A percentile compares a stretch with the other conserved stretches of the same genome.
These are phyloP conservation scores for Phytophthora hybrid DNA, from an alignment of 352 stramenopile genomes.

Conservation along the genomic window DNA sequence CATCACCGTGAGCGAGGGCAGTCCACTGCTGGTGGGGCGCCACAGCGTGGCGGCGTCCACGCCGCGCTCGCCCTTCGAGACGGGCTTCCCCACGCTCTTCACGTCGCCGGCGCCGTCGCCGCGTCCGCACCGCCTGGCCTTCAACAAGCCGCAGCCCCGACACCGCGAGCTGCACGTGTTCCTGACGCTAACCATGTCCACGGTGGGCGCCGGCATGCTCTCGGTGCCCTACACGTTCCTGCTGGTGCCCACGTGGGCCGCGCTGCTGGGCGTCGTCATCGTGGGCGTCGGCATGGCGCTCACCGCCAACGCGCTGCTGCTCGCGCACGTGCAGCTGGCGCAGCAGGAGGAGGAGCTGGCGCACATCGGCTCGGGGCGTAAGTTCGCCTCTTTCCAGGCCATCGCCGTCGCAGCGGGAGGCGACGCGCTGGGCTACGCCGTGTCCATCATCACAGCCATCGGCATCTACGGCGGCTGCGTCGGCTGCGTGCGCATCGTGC, in stretches of 20 bases:
- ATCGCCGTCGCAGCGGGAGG: conserved; percentile 67
- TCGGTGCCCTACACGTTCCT: conserved; percentile 80
- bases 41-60: conserved; percentile 32
- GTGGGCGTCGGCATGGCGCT: conserved; percentile 67
- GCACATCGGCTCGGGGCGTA: conserved; percentile 59
- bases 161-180: conserved; percentile 73
- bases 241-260: conserved; percentile 51
- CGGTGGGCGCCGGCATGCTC: conserved; percentile 76
- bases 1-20: conserved; percentile 32
- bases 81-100: conserved; percentile 77
- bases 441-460: conserved; percentile 71
- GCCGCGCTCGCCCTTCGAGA: conserved; percentile 73
- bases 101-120: conserved; percentile 60
- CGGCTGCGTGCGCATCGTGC: conserved; percentile 73
- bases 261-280: conserved; percentile 49
- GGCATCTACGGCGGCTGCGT: conserved; percentile 80
- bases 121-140: conserved; percentile 61
- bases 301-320: conserved; percentile 65
- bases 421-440: conserved; percentile 60
- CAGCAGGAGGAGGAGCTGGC: conserved; percentile 50
- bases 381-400: conserved; percentile 70
- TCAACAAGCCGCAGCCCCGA: conserved; percentile 43
- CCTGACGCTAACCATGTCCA: conserved; percentile 81
- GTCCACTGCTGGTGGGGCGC: conserved; percentile 28
- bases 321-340: conserved; percentile 64